A percentile compares a stretch with the other conserved stretches of the same genome.
phyloP scores from a whole-genome alignment of 108 stramenopile species.

The Licmophora abbreviata region DNA sequence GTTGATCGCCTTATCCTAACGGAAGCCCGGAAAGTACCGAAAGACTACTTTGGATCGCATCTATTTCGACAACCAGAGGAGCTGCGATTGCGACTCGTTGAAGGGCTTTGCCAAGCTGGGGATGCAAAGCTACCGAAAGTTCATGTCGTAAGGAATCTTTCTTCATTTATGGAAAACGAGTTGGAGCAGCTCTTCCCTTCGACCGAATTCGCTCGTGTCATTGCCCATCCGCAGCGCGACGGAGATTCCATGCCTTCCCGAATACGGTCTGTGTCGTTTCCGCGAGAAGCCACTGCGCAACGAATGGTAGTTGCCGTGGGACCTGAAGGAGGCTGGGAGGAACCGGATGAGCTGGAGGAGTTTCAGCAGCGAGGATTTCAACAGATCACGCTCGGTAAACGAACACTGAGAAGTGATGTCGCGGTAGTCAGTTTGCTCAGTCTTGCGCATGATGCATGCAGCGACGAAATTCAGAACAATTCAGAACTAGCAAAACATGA shows the following conservation, averaged over 20 bases:
- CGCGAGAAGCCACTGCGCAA: constrained; percentile 10
- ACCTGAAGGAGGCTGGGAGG: constrained; percentile 92
- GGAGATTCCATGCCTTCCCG: constrained; percentile 17
- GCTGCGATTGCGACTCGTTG: constrained; percentile 49
- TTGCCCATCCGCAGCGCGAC: constrained; percentile 69
- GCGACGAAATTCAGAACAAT: too few species aligned
- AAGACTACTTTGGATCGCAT: constrained; percentile 90
- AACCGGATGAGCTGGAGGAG: constrained; percentile 74
- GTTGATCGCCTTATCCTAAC: constrained; percentile 71
- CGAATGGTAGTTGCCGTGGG: constrained; percentile 74
- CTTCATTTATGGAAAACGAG: constrained; percentile 42
- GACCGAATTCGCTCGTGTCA: constrained; percentile 52
- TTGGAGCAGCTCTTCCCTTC: constrained; percentile 58
- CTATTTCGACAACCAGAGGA: constrained; percentile 65
- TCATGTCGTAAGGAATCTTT: constrained; percentile 27
- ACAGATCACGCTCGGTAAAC: constrained; percentile 65
- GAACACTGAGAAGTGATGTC: constrained; percentile 85
- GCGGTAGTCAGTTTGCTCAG: constrained; percentile 78
- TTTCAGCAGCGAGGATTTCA: constrained; percentile 67
- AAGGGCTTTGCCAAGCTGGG: constrained; percentile 74
- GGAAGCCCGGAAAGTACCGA: constrained; percentile 69
- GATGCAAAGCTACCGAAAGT: constrained; percentile 65
- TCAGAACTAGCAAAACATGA: too few species aligned
- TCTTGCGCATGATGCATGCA: constrained; percentile 59
- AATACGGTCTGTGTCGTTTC: constrained; percentile 58